Conservation (phyloP, 2,329 filamentous ascomycete genomes). For the Cercospora zeae-maydis region DNA sequence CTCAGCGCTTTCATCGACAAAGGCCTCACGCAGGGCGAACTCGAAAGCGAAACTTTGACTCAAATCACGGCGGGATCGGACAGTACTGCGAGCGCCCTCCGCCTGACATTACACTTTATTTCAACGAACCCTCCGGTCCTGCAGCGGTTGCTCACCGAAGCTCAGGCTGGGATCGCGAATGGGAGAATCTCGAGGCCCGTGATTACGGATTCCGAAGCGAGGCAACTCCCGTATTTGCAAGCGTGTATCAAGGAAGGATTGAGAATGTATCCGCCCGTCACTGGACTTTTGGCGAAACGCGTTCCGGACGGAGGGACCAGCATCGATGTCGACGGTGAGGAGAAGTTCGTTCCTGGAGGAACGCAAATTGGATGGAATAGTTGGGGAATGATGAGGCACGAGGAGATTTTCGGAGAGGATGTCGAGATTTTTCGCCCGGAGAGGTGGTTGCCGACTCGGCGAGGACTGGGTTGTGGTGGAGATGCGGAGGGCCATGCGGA, state of each 20-base stretch:
- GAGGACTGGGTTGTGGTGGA: fast-evolving
- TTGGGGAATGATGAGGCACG: conserved; percentile 39
- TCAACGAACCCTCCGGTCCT: conserved; percentile 50
- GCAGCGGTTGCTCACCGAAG: conserved; percentile 46
- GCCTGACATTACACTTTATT: conserved; percentile 52
- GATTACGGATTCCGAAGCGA: conserved; percentile 49
- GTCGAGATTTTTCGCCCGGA: conserved; percentile 40
- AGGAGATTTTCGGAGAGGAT: conserved; percentile 39
- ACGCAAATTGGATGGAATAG: conserved; percentile 41
- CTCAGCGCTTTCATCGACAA: conserved; percentile 51
- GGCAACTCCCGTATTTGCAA: conserved; percentile 44
- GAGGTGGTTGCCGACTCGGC: conserved; percentile 32
- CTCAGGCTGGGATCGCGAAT: conserved; percentile 40
- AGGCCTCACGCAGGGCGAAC: conserved; percentile 42
- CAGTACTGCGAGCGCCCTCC: conserved; percentile 55
- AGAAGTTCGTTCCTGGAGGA: conserved; percentile 37
- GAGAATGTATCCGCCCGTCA: conserved; percentile 45
- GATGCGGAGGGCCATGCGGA: conserved; percentile 3
- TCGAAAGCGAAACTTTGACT: conserved; percentile 44
- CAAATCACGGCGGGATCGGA: conserved; percentile 56
- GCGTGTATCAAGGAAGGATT: conserved; percentile 49
- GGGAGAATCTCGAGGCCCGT: conserved; percentile 43
- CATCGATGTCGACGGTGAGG: conserved; percentile 36
- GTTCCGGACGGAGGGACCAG: conserved; percentile 36
- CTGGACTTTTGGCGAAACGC: conserved; percentile 38